phyloP scores from a whole-genome alignment of 805 yeast genomes.

The Ogataea nitratoaversa region DNA sequence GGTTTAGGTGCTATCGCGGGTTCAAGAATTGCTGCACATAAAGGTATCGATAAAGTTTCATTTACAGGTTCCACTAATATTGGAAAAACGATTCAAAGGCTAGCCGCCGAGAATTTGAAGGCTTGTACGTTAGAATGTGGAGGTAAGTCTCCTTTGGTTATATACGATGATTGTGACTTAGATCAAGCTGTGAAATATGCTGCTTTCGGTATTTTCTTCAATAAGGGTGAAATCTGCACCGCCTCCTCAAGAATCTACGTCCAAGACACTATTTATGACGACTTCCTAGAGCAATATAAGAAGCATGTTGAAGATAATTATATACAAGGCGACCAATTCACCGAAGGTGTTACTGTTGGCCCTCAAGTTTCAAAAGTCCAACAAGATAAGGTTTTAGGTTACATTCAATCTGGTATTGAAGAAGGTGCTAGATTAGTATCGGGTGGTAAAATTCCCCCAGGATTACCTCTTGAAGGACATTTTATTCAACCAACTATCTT shows the following conservation, averaged over 20 bases:
- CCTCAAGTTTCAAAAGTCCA: conserved; percentile 86
- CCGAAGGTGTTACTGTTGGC: conserved; percentile 76
- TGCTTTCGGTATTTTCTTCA: conserved; percentile 80
- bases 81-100: conserved; percentile 78
- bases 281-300: conserved; percentile 59
- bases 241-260: conserved; percentile 92
- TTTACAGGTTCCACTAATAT: conserved; percentile 67
- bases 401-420: conserved; percentile 68
- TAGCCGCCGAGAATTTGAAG: conserved; percentile 80
- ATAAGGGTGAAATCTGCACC: conserved; percentile 94
- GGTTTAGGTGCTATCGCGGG: conserved; percentile 63
- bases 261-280: conserved; percentile 80
- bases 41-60: conserved; percentile 56
- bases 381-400: conserved; percentile 70
- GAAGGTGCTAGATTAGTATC: conserved; percentile 79
- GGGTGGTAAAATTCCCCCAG: conserved; percentile 52
- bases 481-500: conserved; percentile 71
- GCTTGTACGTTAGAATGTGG: conserved; percentile 93
- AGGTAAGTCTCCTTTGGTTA: conserved; percentile 91
- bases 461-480: conserved; percentile 47
- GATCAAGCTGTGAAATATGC: conserved; percentile 72
- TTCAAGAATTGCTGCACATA: conserved; percentile 53
- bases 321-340: conserved; percentile 79
- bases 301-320: conserved; percentile 47
- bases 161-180: conserved; percentile 81